Evolutionary conservation across 139 green algal species (phyloP).

Genomic region (Tetradesmus obliquus): DNA sequence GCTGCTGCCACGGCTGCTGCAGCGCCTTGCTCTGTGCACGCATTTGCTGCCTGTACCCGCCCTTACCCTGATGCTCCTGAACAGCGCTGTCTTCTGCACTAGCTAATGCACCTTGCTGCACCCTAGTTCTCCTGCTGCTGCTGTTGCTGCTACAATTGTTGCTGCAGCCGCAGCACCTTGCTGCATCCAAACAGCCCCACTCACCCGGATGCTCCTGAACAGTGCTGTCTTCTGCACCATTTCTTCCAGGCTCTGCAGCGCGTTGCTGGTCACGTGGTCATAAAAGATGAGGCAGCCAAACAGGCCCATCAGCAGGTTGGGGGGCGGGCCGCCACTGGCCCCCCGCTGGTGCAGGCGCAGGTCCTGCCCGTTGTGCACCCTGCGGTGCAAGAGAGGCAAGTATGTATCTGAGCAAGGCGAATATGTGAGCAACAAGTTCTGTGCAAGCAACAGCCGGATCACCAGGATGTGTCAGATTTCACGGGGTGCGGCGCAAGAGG

Average conservation of each 20-base stretch:
- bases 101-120: too few relatives aligned
- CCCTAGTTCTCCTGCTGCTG: neutral
- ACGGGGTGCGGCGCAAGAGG: too few relatives aligned
- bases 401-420: neutral
- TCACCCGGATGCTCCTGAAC: neutral
- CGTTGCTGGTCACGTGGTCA: constrained; percentile 37
- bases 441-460: neutral
- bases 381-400: neutral
- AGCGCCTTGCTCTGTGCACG: neutral
- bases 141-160: neutral
- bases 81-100: neutral
- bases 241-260: neutral
- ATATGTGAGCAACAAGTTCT: neutral
- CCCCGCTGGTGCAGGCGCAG: neutral
- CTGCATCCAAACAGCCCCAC: neutral
- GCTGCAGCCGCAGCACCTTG: neutral
- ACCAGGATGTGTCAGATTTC: neutral
- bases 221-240: neutral
- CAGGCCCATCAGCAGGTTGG: constrained; percentile 26
- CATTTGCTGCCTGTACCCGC: neutral
- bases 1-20: neutral
- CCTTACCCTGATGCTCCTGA: neutral
- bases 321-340: neutral
- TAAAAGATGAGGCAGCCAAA: constrained; percentile 45
- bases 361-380: constrained; percentile 41